phyloP scores from a whole-genome alignment of 2,329 filamentous ascomycete genomes.

The Neospermospora avenae region DNA sequence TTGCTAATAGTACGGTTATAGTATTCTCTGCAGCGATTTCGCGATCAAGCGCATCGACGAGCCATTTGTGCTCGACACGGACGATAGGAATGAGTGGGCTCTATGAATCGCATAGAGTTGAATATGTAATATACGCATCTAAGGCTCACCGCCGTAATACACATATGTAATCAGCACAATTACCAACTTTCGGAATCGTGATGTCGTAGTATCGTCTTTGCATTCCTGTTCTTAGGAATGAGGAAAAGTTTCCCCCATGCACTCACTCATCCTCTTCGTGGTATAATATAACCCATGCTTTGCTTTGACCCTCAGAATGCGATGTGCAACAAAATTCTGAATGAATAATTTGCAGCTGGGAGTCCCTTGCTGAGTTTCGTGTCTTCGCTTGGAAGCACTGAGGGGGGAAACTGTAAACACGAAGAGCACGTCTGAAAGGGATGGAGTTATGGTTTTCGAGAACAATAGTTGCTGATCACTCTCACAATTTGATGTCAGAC shows the following conservation, averaged over 20 bases:
- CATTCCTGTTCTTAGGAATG: not conserved
- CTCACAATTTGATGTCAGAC: too few species aligned
- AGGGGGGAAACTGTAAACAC: not conserved
- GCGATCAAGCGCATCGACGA: conserved; percentile 94
- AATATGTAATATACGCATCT: not conserved
- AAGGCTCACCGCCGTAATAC: not conserved
- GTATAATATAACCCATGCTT: not conserved
- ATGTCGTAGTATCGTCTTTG: not conserved
- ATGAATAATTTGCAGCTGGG: conserved; percentile 1
- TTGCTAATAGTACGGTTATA: conserved; percentile 35
- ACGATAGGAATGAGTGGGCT: conserved; percentile 79
- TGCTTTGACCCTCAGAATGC: not conserved
- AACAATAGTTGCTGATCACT: too few species aligned
- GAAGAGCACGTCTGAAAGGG: too few species aligned
- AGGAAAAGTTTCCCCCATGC: not conserved
- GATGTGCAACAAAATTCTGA: conserved; percentile 4
- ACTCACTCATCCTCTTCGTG: too few species aligned
- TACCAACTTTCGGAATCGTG: not conserved
- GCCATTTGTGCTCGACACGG: conserved; percentile 74
- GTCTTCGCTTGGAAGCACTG: not conserved
- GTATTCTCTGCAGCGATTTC: conserved; percentile 90
- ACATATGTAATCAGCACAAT: not conserved
- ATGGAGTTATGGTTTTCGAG: too few species aligned
- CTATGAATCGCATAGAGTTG: conserved; percentile 17
- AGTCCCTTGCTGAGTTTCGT: not conserved